Base-by-base conservation (phyloP, 2,329 filamentous ascomycete genomes). In the Penicillium sumatraense region DNA sequence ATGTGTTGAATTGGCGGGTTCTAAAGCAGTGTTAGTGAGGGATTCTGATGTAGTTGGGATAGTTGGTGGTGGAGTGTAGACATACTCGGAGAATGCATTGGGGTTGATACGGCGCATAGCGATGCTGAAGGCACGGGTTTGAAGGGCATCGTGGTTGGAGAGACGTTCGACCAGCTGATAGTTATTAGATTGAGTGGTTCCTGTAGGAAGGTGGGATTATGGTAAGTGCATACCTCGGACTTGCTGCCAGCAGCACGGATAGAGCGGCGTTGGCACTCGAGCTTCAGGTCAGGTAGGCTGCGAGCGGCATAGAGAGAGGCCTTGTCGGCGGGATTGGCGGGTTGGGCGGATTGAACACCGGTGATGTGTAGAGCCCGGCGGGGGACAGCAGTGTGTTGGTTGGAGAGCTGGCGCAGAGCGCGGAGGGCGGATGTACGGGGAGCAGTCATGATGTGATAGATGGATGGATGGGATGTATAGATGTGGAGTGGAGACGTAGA, bases 1-100 rank as follows among this genome's bases (percentile, higher is more conserved):
- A 84, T 57, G 84, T 86, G 75, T 87, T 87, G 80, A 88, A 86
- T 67, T 82, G 78, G 53, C 84, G 81, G 58, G 72, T 73, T 33
- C 42, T 46, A 62, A 64, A 58, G 80, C 80, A 72, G 84, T 27
- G 24, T 42, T 16, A 38, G 20, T 45, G 29, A 14, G 41, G 41
- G 31, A 40, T 24, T 27, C 16, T 42, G 35, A 48, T 24, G 41
- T 29, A 24, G 35, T 20, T 29, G 49, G 20, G 33, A 58, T 36
- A 18, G 41, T n/a, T n/a, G n/a, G n/a, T n/a, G n/a, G n/a, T n/a
- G n/a, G n/a, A n/a, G n/a, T n/a, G n/a, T n/a, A n/a, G 16, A 70
- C 73, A 49, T 72, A 75, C 74, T 72, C 69, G 49, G 72, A 62
- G 53, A 72, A 72, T 18, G 74, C 69, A 56, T 67, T 76, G 60